These are phyloP conservation scores for Cyclocybe aegerita DNA, from an alignment of 768 basidiomycete genomes.

Conservation along the genomic window DNA sequence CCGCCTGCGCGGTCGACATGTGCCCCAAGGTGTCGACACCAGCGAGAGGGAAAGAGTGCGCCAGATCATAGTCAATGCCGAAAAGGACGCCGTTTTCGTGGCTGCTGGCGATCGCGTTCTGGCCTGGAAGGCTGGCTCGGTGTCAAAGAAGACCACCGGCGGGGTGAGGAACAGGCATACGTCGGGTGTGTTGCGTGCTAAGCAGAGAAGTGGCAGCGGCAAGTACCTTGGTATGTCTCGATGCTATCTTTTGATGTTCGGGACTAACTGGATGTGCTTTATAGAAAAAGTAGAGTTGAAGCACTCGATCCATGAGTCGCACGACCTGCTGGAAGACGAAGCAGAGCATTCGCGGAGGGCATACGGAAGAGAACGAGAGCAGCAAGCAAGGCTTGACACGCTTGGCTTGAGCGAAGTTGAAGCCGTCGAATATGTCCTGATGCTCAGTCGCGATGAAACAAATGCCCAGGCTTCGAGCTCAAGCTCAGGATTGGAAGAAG, in stretches of 20 bases:
- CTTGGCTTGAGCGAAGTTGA: constrained; percentile 75
- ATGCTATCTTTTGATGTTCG: not conserved
- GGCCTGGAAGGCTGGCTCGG: constrained; percentile 64
- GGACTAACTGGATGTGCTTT: constrained; percentile 7
- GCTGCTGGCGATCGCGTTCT: constrained; percentile 61
- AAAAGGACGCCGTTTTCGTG: constrained; percentile 55
- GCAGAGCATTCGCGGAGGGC: constrained; percentile 27
- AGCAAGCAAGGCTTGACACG: constrained; percentile 51
- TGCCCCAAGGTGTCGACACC: constrained; percentile 9
- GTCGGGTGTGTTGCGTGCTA: constrained; percentile 26
- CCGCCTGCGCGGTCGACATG: constrained; percentile 25
- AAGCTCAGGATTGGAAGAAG: constrained; percentile 23
- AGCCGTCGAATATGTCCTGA: constrained; percentile 76
- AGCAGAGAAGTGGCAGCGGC: constrained; percentile 28
- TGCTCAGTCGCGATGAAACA: constrained; percentile 83
- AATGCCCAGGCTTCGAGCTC: constrained; percentile 17
- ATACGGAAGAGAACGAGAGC: constrained; percentile 54
- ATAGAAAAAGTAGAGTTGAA: constrained; percentile 66
- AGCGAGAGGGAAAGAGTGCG: constrained; percentile 43
- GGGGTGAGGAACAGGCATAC: constrained; percentile 34
- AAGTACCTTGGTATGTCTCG: constrained; percentile 48
- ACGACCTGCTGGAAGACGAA: constrained; percentile 51
- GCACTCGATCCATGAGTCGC: constrained; percentile 62
- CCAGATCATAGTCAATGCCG: constrained; percentile 55
- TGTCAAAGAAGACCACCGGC: constrained; percentile 25